Evolutionary conservation across 768 basidiomycete species (phyloP).

Genomic region (Galerina marginata): DNA sequence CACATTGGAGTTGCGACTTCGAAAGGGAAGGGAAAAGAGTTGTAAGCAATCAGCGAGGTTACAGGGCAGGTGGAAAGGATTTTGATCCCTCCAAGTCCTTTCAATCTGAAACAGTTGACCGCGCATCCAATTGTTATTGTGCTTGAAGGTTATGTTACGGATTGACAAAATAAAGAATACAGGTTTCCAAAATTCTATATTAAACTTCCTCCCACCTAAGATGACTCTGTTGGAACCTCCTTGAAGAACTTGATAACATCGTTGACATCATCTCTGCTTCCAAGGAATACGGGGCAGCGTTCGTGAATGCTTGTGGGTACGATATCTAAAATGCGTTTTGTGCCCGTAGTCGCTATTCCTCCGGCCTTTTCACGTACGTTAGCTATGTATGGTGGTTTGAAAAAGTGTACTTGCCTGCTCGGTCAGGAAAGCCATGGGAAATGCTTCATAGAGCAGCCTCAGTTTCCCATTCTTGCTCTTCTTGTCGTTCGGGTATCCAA

Average conservation of each 20-base stretch:
- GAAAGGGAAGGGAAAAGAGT: too few species aligned
- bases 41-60: too few species aligned
- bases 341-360: conserved; percentile 95
- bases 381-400: neutral
- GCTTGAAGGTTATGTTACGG: neutral
- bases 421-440: conserved; percentile 95
- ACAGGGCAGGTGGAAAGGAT: neutral
- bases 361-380: conserved; percentile 67
- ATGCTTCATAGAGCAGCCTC: conserved; percentile 94
- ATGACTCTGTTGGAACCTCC: conserved; percentile 36
- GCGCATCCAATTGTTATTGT: neutral
- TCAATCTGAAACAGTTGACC: neutral
- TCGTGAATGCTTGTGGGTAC: conserved; percentile 87
- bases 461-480: conserved; percentile 97
- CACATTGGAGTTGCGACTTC: too few species aligned
- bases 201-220: conserved; percentile 2
- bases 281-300: conserved; percentile 91
- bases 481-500: conserved; percentile 97
- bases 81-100: neutral
- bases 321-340: conserved; percentile 91
- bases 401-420: conserved; percentile 69
- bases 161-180: conserved; percentile 7
- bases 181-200: conserved; percentile 7
- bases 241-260: conserved; percentile 90
- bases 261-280: conserved; percentile 89